These are phyloP conservation scores for Diaporthe eres DNA, from an alignment of 2,329 filamentous ascomycete genomes.

Conservation along the genomic window DNA sequence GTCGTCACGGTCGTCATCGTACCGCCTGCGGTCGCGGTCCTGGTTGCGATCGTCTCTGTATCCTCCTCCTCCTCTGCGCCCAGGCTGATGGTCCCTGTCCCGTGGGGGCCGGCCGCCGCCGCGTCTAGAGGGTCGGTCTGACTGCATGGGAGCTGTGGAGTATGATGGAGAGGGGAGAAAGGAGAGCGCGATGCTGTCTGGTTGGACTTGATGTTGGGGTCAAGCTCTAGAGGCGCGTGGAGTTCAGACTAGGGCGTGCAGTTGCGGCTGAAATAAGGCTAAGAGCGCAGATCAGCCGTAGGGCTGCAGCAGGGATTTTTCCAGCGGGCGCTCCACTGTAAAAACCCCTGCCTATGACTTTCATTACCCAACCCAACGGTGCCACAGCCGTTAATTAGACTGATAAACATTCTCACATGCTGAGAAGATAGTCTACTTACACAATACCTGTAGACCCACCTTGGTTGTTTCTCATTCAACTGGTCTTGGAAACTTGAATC, in stretches of 20 bases:
- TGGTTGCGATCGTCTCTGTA: conserved; percentile 53
- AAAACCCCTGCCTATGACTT: conserved; percentile 17
- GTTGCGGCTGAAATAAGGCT: conserved; percentile 39
- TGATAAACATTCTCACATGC: not conserved
- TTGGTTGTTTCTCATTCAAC: not conserved
- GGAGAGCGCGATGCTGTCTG: not conserved
- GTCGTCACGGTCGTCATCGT: conserved; percentile 49
- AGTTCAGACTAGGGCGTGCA: conserved; percentile 15
- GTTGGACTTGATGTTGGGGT: not conserved
- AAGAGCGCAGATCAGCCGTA: conserved; percentile 2
- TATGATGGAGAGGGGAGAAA: not conserved
- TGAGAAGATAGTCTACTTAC: not conserved
- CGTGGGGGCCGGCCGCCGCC: conserved; percentile 34
- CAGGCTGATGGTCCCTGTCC: conserved; percentile 43
- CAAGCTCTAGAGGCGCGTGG: not conserved
- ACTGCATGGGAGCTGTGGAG: not conserved
- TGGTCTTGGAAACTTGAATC: not conserved
- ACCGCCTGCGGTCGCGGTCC: conserved; percentile 53
- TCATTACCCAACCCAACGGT: not conserved
- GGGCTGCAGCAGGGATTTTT: conserved; percentile 28
- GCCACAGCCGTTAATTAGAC: not conserved
- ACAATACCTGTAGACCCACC: not conserved
- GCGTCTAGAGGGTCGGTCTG: conserved; percentile 36
- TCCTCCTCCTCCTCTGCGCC: conserved; percentile 48
- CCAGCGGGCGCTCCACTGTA: conserved; percentile 29